Base-by-base conservation (phyloP, 2,329 filamentous ascomycete genomes). In the Cladosporium halotolerans region DNA sequence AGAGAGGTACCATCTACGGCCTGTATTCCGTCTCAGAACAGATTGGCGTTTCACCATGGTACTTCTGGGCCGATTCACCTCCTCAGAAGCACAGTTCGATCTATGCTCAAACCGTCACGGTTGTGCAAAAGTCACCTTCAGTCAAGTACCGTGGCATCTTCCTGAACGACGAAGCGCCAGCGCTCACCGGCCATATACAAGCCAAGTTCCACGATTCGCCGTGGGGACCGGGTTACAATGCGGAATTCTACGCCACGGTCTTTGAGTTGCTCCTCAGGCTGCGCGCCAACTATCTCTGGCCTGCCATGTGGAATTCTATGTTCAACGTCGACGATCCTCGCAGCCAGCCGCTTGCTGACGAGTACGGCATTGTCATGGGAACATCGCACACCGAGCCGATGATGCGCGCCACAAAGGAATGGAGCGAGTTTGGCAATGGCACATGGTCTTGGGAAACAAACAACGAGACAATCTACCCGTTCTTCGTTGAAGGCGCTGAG, bases 251-350 rank as follows among this genome's bases (percentile, higher is more conserved):
- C 68, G 72, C 77, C 3, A 78, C 79, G 16, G 80, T 89, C 16
- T 88, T 87, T 57, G 86, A 89, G 70, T 73, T 89, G 1, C 70
- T 89, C 1, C 78, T 89, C 5, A 78, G 86, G 6, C 74, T 86
- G 28, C 78, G 81, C 36, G 85, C 85, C 13, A 89, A 89, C 67
- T 89, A 88, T 62, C 72, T 89, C 46, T 89, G 86, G 86, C 86
- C 86, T 0, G 79, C 84, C 1, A 75, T 81, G 65, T 89, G 85
- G 86, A 79, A 77, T 5, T 79, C 77, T 58, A 87, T 88, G 76
- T 86, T 89, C 62, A 81, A 83, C 63, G 78, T 87, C 1, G 86
- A 89, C 56, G 86, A 89, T 63, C 74, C 79, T 2, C 74, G 77
- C 31, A 89, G 83, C 60, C 83, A 87, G 63, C 80, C 82, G 0